These are phyloP conservation scores for Meripilus lineatus DNA, from an alignment of 1,284 basidiomycete genomes.

Conservation along the genomic window DNA sequence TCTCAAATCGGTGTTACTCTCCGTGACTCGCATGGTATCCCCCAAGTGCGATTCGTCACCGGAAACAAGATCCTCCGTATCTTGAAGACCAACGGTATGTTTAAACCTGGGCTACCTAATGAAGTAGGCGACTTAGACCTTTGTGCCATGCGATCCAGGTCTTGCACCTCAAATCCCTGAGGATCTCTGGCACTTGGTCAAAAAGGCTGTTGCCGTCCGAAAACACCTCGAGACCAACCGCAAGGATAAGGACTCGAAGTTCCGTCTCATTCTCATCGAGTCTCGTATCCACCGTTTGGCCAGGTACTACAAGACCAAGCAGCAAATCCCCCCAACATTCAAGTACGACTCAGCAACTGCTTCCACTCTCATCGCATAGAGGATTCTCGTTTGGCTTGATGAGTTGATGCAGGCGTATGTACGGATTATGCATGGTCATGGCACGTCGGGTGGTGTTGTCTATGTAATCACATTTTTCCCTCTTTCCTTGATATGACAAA, in stretches of 20 bases:
- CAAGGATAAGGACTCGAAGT: conserved; percentile 98
- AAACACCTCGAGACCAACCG: conserved; percentile 99
- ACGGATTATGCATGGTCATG: no score
- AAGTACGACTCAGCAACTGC: conserved; percentile 95
- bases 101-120: neutral
- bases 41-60: conserved; percentile 96
- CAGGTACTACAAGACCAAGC: conserved; percentile 97
- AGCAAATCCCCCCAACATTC: conserved; percentile 96
- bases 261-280: conserved; percentile 97
- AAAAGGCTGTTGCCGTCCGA: conserved; percentile 98
- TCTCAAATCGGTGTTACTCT: conserved; percentile 98
- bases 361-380: conserved; percentile 77
- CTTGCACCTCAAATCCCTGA: conserved; percentile 97
- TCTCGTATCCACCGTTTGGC: conserved; percentile 96
- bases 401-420: no score
- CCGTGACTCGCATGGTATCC: conserved; percentile 97
- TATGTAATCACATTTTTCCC: no score
- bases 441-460: no score
- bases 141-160: conserved; percentile 56
- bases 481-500: no score
- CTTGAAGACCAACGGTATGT: conserved; percentile 90
- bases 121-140: conserved; percentile 1
- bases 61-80: conserved; percentile 99
- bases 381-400: no score
- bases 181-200: conserved; percentile 99